These are phyloP conservation scores for Acanthamoeba royreba DNA, from an alignment of 208 protist genomes.

Conservation along the genomic window DNA sequence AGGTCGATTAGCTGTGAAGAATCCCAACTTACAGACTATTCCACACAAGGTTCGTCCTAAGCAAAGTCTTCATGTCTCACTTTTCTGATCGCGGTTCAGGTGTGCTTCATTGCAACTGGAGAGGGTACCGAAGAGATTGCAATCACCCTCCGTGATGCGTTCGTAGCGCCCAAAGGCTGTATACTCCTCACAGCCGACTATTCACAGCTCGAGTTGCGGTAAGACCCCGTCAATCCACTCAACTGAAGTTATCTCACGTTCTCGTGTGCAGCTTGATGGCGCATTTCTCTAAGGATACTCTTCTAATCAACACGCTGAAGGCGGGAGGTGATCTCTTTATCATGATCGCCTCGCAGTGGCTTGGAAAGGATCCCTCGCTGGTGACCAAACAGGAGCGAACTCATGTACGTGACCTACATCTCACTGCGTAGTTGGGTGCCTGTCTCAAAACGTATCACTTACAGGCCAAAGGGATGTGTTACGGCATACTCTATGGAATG, in stretches of 20 bases:
- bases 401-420: neutral
- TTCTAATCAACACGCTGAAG: neutral
- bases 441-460: neutral
- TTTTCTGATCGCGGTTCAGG: neutral
- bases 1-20: conserved; percentile 3
- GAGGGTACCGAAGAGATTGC: neutral
- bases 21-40: conserved; percentile 25
- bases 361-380: neutral
- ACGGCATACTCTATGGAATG: conserved; percentile 37
- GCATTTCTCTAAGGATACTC: conserved; percentile 25
- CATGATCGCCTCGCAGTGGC: conserved; percentile 34
- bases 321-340: neutral
- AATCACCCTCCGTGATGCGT: neutral
- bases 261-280: neutral
- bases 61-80: neutral
- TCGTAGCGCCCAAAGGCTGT: neutral
- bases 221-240: neutral
- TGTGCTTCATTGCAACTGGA: neutral
- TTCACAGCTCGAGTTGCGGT: conserved; percentile 16
- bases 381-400: conserved; percentile 13
- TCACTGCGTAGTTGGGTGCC: neutral
- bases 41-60: neutral
- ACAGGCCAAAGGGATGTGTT: conserved; percentile 41
- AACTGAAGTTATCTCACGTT: neutral
- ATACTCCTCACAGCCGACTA: conserved; percentile 24